Base-by-base conservation (phyloP, 2,329 filamentous ascomycete genomes). In the Colletotrichum theobromicola region DNA sequence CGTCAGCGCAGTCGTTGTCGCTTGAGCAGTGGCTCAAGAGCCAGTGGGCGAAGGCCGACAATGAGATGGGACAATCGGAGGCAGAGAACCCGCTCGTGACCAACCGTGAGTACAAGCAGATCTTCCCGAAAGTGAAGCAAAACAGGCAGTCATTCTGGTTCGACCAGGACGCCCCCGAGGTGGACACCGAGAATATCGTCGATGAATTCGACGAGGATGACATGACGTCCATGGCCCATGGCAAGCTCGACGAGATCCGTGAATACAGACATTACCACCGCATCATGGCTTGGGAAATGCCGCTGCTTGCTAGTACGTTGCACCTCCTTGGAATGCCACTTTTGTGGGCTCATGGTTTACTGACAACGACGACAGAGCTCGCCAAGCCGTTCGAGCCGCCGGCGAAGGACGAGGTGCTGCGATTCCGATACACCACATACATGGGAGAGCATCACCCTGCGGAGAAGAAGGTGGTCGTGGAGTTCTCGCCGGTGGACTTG, bases 391-490 rank as follows among this genome's bases (percentile, higher is more conserved):
- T 98, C 83, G 85, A 89, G 75, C 90, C 92, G 4, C 95, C 96
- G 3, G 89, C 90, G 16, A 83, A 88, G 34, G 84, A 91, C 60
- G 89, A 94, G 79, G 92, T 95, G 60, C 91, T 99, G 72, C 94
- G 96, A 80, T 99, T 98, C 92, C 93, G 97, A 80, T 98, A 98
- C 88, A 99, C 97, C 18, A 96, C 94, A 46, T 98, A 98, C 86
- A 93, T 99, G 90, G 96, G 96, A 80, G 97, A 98, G 85, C 88
- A 91, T 70, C 97, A 99, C 85, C 96, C 97, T 0, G 95, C 96
- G 4, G 92, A 95, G 84, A 93, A 92, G 82, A 99, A 99, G 88
- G 96, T 99, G 24, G 96, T 98, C 15, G 92, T 98, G 70, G 94
- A 98, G 82, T 98, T 98, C 85, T 91, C 89, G 77, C 93, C 94